Conservation (phyloP, 352 stramenopile genomes). For the Globisporangium rhizosaccharum region DNA sequence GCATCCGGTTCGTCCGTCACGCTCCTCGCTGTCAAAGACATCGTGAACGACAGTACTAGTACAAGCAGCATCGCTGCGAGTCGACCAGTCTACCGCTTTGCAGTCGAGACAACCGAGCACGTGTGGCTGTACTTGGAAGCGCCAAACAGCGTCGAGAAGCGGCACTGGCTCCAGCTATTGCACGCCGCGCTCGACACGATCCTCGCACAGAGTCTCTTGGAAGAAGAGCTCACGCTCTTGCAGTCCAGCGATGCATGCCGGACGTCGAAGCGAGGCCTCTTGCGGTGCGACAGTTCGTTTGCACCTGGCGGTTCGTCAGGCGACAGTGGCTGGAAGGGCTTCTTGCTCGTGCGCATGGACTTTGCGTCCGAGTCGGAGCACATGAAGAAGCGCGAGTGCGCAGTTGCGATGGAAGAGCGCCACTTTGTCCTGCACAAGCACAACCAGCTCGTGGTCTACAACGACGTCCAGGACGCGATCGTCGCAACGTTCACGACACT, state of each 20-base stretch:
- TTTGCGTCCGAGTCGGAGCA: conserved; percentile 20
- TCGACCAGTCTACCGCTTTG: conserved; percentile 23
- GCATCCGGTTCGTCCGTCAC: conserved; percentile 7
- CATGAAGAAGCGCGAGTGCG: conserved; percentile 16
- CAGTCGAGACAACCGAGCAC: conserved; percentile 49
- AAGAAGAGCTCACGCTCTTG: conserved; percentile 21
- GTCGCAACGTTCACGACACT: conserved; percentile 34
- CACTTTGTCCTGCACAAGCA: conserved; percentile 38
- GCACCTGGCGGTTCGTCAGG: neutral
- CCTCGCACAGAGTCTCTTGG: conserved; percentile 37
- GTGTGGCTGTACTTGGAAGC: conserved; percentile 43
- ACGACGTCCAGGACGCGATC: conserved; percentile 21
- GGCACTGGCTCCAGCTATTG: conserved; percentile 43
- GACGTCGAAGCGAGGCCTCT: neutral
- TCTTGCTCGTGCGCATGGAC: conserved; percentile 32
- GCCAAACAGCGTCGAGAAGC: conserved; percentile 26
- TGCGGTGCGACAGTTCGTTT: conserved; percentile 7
- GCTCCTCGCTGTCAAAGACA: conserved; percentile 14
- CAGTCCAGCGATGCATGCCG: neutral
- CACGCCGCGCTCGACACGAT: conserved; percentile 47
- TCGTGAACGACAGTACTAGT: conserved; percentile 20
- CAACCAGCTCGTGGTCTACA: conserved; percentile 44
- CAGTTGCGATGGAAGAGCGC: conserved; percentile 35
- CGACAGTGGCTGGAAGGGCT: conserved; percentile 12
- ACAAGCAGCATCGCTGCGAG: conserved; percentile 15